Evolutionary conservation across 768 basidiomycete genomes (phyloP).

Genomic region (Fomitopsis serialis): DNA sequence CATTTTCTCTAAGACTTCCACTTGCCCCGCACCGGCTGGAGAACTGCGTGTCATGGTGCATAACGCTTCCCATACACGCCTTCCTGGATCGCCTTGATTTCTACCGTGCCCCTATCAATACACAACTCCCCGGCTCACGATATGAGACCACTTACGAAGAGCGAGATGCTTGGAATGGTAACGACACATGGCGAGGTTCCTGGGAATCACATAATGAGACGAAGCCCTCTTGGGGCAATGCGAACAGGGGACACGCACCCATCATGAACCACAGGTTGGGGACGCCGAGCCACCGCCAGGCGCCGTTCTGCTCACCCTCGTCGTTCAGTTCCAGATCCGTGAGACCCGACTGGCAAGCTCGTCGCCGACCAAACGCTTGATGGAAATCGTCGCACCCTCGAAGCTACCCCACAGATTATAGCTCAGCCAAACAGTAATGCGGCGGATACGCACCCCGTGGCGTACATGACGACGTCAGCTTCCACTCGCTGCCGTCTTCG

Average conservation of each 20-base stretch:
- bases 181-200: constrained; percentile 56
- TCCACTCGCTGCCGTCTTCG: constrained; percentile 36
- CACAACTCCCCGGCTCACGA: too few species aligned
- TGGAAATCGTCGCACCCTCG: constrained; percentile 35
- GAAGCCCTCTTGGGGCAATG: not conserved
- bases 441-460: constrained; percentile 36
- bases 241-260: constrained; percentile 30
- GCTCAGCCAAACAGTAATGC: not conserved
- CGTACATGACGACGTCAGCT: constrained; percentile 44
- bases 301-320: constrained; percentile 56
- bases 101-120: too few species aligned
- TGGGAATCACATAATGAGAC: constrained; percentile 10
- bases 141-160: constrained; percentile 43
- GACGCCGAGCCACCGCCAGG: constrained; percentile 45
- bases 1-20: too few species aligned
- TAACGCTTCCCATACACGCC: constrained; percentile 32
- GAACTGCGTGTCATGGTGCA: constrained; percentile 9
- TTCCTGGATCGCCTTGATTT: constrained; percentile 66
- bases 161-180: constrained; percentile 68
- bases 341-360: constrained; percentile 40
- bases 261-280: constrained; percentile 54
- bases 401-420: constrained; percentile 26
- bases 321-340: constrained; percentile 61
- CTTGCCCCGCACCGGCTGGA: too few species aligned
- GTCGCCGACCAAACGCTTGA: constrained; percentile 41